Base-by-base conservation (phyloP, 2,329 filamentous ascomycete genomes). In the Aspergillus sp. region DNA sequence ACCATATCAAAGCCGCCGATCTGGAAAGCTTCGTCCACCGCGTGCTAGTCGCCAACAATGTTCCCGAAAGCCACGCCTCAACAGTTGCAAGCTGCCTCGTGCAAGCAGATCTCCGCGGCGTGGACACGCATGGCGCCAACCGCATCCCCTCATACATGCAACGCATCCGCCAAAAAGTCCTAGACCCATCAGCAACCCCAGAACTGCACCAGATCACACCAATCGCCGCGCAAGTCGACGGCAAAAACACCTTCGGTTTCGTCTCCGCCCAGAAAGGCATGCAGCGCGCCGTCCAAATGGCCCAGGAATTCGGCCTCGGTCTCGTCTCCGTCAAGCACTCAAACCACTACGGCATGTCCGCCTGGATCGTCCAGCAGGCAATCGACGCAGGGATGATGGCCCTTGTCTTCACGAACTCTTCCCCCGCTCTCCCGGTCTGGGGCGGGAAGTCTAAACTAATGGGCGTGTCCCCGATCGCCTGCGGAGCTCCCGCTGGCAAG, bases 281-380 rank as follows among this genome's bases (percentile, higher is more conserved):
- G 86, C 71, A 73, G 1, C 80, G 81, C 0, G 90, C 90, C 0
- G 85, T 92, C 46, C 79, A 83, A 9, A 87, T 89, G 74, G 90
- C 90, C 0, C 74, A 78, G 23, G 87, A 65, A 1, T 78, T 72
- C 66, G 90, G 90, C 12, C 90, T 93, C 61, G 90, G 90, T 25
- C 87, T 95, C 83, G 88, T 88, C 0, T 85, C 83, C 57, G 80
- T 93, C 67, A 89, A 87, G 72, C 87, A 89, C 73, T 90, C 87
- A 41, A 93, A 93, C 66, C 90, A 93, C 72, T 93, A 90, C 66
- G 90, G 90, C 54, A 95, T 95, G 90, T 83, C 83, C 3, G 90
- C 90, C 0, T 93, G 90, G 88, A 70, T 92, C 0, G 89, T 92
- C 11, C 87, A 90, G 70, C 87, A 91, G 73, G 90, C 90, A 0